Evolutionary conservation across 2,329 filamentous ascomycete genomes (phyloP), one percentile per base, ranked within the genome.

Genomic region (Fusarium sp.): DNA sequence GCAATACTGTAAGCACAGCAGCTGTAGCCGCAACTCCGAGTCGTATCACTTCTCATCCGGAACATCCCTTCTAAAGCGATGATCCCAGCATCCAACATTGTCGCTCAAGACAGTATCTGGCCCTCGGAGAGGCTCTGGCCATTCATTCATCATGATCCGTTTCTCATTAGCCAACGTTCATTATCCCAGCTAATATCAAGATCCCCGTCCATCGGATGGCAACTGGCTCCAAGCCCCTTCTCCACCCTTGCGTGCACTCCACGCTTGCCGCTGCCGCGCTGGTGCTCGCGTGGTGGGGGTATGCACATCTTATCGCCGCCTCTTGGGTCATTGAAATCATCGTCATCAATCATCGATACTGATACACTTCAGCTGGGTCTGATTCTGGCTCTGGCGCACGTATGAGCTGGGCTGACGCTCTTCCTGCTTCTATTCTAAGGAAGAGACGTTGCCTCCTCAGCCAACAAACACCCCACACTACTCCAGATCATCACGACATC

Each of bases 141-240:
- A 75, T 74, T 70, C 45, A 70, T 50, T 38, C 57, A 47, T 50
- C 69, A 68, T 68, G 72, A 68, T 70, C 63, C 37, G 52, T 73
- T 74, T 74, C 72, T 75, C 45, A 74, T 74, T 74, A 74, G 72
- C 72, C 72, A 74, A 74, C 72, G 32, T 58, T 35, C 72, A 75
- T 74, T 75, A 75, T 74, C 69, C 69, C 72, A 59, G 22, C 45
- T 60, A 58, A 70, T 70, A 70, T 66, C 72, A 72, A 74, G 63
- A 75, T 73, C 69, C 64, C 61, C 73, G 54, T 60, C 20, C 54
- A 52, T 65, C 56, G 54, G 54, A 10, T 52, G 52, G 54, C 38
- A 60, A 60, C 43, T 60, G 35, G 54, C 63, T 68, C 69, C 74
- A 14, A 52, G 47, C 47, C 47, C 17, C 47, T 52, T n/a, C 27